Conservation (phyloP, 306 rosid species). For the Boehmeria nivea region DNA sequence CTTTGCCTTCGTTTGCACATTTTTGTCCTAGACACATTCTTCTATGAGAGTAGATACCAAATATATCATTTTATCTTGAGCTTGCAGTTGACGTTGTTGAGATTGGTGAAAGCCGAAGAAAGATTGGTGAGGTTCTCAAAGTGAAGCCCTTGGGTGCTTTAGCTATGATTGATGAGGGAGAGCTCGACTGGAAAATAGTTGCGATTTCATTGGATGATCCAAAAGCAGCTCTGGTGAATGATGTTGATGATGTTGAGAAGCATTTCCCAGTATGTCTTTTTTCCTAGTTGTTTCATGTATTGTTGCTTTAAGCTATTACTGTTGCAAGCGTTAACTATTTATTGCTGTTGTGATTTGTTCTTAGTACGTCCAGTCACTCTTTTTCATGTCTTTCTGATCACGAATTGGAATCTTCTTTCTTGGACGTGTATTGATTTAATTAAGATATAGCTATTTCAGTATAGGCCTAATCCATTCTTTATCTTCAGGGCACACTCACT, state of each 20-base stretch:
- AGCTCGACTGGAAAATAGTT: constrained; percentile 98
- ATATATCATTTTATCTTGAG: constrained; percentile 5
- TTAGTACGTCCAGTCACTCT: neutral
- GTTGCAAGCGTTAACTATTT: no score
- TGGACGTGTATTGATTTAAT: neutral
- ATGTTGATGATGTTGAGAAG: constrained; percentile 78
- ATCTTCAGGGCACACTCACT: constrained; percentile 76
- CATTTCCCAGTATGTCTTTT: constrained; percentile 75
- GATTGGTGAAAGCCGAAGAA: constrained; percentile 64
- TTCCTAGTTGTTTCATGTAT: neutral
- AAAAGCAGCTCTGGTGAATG: constrained; percentile 74
- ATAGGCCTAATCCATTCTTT: constrained; percentile 22
- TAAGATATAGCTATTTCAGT: neutral
- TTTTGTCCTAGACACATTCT: neutral
- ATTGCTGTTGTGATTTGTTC: no score
- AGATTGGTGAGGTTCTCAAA: constrained; percentile 72
- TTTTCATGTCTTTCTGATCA: neutral
- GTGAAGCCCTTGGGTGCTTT: constrained; percentile 92
- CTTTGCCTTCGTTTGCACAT: neutral
- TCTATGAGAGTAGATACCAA: neutral
- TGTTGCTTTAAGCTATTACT: neutral
- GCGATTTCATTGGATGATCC: constrained; percentile 96
- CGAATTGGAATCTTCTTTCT: neutral
- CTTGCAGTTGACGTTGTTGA: constrained; percentile 85
- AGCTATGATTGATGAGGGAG: constrained; percentile 99